Evolutionary conservation across 2,329 filamentous ascomycete genomes (phyloP), one percentile per base, ranked within the genome.

Genomic region (Leptoxyphium fumago): DNA sequence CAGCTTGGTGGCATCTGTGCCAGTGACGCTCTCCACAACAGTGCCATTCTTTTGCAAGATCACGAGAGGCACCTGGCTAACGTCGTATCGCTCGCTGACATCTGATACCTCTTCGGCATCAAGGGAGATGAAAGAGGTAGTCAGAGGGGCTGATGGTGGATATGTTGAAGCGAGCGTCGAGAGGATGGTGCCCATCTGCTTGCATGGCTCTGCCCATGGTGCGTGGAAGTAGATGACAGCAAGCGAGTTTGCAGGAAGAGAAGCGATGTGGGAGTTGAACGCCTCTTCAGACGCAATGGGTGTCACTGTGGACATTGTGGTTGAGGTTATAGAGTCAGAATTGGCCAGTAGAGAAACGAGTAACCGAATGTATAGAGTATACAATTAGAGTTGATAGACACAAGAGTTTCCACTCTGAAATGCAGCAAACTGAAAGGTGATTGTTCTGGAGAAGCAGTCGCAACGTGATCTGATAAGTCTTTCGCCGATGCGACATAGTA

Each of bases 101-200:
- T 96, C 88, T 55, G 84, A 83, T 38, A 96, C 74, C 52, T 95
- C 88, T 69, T 98, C 91, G 48, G 91, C 91, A 64, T 98, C 88
- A 66, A 98, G 75, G 49, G 82, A 82, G 48, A 94, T 75, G 80
- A 94, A 98, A 53, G 78, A 78, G 45, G 73, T 69, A n/a, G 45
- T 45, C 13, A 73, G 72, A 38, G 82, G 78, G 50, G 73, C 68
- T 51, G 75, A 72, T 56, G 75, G 72, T 48, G 85, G 78, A 67
- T 94, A 94, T 62, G 88, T 86, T 58, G 79, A 78, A 51, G 89
- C 88, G 52, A 98, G 83, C 17, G 86, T 82, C 59, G 77, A 73
- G 51, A 98, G 77, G 54, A 96, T 83, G 42, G 80, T 83, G 53
- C 77, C 78, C 88, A 96, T 96, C 67, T 95, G 87, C 50, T 84